These are phyloP conservation scores for Clonostachys rosea DNA, from an alignment of 2,329 filamentous ascomycete genomes.

Conservation along the genomic window DNA sequence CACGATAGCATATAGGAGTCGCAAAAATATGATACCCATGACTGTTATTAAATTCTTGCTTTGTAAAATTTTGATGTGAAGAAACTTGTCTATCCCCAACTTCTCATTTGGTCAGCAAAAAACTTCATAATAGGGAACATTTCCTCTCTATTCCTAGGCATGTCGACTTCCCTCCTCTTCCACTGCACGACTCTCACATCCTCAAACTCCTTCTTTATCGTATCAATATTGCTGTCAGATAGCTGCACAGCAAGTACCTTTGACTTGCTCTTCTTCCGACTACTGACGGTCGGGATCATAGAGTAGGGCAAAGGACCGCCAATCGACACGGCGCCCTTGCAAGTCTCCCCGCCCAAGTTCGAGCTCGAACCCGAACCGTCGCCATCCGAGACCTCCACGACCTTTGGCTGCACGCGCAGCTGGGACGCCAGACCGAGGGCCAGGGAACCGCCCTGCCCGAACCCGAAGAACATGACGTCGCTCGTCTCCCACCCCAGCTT, in stretches of 20 bases:
- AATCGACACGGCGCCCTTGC: constrained; percentile 58
- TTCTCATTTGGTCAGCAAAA: constrained; percentile 58
- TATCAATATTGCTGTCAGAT: constrained; percentile 58
- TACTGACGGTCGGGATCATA: constrained; percentile 39
- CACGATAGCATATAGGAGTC: constrained; percentile 10
- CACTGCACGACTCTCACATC: constrained; percentile 66
- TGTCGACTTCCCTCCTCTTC: constrained; percentile 67
- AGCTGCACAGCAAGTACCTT: constrained; percentile 58
- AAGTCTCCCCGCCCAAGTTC: constrained; percentile 10
- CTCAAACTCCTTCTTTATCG: constrained; percentile 61
- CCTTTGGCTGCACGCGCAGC: constrained; percentile 21
- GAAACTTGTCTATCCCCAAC: constrained; percentile 7
- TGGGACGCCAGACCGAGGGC: constrained; percentile 51
- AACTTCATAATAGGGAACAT: constrained; percentile 89
- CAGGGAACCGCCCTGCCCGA: constrained; percentile 62
- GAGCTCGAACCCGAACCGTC: neutral
- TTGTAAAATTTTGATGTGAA: neutral
- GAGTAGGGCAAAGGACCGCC: constrained; percentile 54
- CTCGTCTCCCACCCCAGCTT: constrained; percentile 54
- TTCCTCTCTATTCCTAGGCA: constrained; percentile 81
- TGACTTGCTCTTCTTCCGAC: constrained; percentile 52
- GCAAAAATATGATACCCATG: neutral
- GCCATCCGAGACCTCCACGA: constrained; percentile 23
- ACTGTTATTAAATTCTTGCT: constrained; percentile 11
- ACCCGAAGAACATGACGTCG: constrained; percentile 62